Conservation (phyloP, 805 yeast species). For the Candida berthetii region DNA sequence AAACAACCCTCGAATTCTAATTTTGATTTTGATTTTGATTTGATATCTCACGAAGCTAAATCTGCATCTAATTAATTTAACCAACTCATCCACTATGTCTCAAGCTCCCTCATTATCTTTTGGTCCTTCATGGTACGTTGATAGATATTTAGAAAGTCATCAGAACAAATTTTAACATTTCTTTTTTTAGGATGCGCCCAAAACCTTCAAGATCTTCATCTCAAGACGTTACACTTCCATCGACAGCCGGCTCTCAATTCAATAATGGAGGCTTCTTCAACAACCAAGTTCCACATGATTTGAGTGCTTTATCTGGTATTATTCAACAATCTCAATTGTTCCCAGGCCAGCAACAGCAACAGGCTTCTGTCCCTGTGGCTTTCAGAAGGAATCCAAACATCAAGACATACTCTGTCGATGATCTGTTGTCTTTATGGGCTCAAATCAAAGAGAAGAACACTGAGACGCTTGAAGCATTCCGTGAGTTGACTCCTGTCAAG, state of each 20-base stretch:
- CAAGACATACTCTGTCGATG: constrained; percentile 1
- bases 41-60: too few relatives aligned
- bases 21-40: too few relatives aligned
- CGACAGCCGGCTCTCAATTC: constrained; percentile 1
- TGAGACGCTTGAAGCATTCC: not conserved
- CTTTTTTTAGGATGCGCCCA: constrained; percentile 26
- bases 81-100: constrained; percentile 16
- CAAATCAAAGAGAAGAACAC: not conserved
- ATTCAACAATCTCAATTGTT: constrained; percentile 1
- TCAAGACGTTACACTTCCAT: constrained; percentile 1
- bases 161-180: constrained; percentile 6
- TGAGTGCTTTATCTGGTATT: not conserved
- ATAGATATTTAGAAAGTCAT: not conserved
- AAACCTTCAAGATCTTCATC: constrained; percentile 10
- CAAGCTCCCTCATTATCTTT: constrained; percentile 22
- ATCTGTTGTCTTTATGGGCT: not conserved
- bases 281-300: not conserved
- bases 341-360: not conserved
- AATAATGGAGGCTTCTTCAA: not conserved
- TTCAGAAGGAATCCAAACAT: not conserved
- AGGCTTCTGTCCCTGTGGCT: not conserved
- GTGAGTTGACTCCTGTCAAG: not conserved
- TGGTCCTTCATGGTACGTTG: constrained; percentile 24
- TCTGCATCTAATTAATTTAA: not conserved
- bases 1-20: too few relatives aligned